Evolutionary conservation across 225 moss, liverwort and hornwort species (phyloP), one percentile per base, ranked within the genome.

Genomic region (Climacium dendroides): DNA sequence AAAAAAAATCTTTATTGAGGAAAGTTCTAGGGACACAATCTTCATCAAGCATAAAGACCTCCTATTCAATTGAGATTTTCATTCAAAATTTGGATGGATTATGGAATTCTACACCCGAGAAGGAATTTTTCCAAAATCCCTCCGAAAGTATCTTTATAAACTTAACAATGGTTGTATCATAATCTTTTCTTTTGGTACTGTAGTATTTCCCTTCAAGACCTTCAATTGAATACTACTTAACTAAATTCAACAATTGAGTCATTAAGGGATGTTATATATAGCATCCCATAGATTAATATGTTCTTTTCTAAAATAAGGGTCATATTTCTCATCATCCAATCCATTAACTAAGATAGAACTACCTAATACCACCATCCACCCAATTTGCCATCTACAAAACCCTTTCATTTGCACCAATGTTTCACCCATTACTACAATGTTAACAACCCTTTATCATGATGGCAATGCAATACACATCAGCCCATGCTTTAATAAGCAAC

Each of bases 131-230:
- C 16, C 16, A 15, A 71, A 26, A 26, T 28, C 13, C 4, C 1
- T 41, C 2, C 1, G 1, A 0, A 2, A 0, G 10, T 28, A 43
- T 43, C 15, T 25, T 41, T 25, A 9, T 25, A 1, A 26, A 70
- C 1, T 1, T 28, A 3, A 45, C 28, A 29, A 75, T 52, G 9
- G 6, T 35, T 75, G 35, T 75, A 13, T 52, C 5, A 52, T 75
- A 52, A 53, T 75, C 23, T 75, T 35, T 3, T 52, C 52, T 22
- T 23, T 14, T 4, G 2, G n/a, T 10, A 54, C 15, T 23, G 52
- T 77, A 3, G 2, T 76, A 10, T 22, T 53, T 5, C 14, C 18
- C 15, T 75, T 22, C 0, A 0, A 55, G 37, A 30, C 16, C 15
- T 25, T 54, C 25, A 15, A 55, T 53, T 55, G 25, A 7, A 45